A percentile compares a stretch with the other conserved stretches of the same genome.
Conservation (phyloP, 2,329 filamentous ascomycete genomes). For the Alternaria brassicicola region DNA sequence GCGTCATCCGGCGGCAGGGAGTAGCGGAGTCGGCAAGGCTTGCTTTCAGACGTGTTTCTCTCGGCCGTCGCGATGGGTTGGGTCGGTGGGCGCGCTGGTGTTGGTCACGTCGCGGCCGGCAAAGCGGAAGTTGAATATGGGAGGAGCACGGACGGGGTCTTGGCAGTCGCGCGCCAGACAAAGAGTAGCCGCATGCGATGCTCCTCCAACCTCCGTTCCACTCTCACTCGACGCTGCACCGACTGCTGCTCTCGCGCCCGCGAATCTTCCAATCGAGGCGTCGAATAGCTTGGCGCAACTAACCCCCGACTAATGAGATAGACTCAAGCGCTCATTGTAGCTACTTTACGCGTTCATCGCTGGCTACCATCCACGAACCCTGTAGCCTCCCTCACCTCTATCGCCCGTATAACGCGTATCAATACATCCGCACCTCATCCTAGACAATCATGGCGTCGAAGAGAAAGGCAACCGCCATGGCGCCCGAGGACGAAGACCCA, state of each 20-base stretch:
- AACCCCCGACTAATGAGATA: constrained; percentile 9
- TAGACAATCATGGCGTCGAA: constrained; percentile 78
- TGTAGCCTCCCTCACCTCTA: constrained; percentile 3
- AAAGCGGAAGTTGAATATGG: constrained; percentile 17
- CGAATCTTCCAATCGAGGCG: neutral
- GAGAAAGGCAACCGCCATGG: constrained; percentile 83
- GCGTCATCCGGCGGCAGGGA: constrained; percentile 28
- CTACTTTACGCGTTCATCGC: constrained; percentile 5
- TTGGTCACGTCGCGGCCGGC: constrained; percentile 22
- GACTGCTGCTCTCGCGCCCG: neutral
- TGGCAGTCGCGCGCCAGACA: constrained; percentile 39
- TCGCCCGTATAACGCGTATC: neutral
- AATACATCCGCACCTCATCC: neutral
- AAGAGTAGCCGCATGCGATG: constrained; percentile 26
- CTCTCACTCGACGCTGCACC: neutral
- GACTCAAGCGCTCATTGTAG: neutral
- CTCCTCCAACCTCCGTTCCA: neutral
- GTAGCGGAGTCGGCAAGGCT: neutral
- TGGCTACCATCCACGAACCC: neutral
- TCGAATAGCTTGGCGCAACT: neutral
- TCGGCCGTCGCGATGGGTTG: constrained; percentile 14
- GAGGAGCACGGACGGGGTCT: constrained; percentile 32
- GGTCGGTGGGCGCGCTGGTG: constrained; percentile 23
- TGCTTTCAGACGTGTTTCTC: constrained; percentile 13
- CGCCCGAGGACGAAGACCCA: constrained; percentile 77